A percentile compares a stretch with the other conserved stretches of the same genome.
Evolutionary conservation across 495 filamentous ascomycete species (phyloP).

Genomic region (Aspergillus sparsus): DNA sequence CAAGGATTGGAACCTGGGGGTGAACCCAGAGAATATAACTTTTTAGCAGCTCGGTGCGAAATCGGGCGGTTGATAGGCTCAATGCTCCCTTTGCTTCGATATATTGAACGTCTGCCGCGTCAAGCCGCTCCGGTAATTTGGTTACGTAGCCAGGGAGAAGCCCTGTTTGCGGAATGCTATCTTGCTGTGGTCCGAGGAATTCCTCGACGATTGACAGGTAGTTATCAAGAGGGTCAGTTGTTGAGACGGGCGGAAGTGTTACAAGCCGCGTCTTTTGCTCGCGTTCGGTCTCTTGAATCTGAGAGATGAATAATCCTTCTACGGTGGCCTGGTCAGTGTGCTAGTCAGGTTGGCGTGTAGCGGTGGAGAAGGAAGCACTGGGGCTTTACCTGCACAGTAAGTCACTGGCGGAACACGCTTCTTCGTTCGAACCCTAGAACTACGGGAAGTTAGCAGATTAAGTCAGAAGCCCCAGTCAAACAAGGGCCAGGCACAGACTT

Average conservation of each 20-base stretch:
- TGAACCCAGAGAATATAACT: slow-evolving; percentile 15
- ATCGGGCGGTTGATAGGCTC: slow-evolving; percentile 3
- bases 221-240: slow-evolving; percentile 10
- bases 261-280: neutral
- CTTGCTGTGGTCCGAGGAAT: slow-evolving; percentile 1
- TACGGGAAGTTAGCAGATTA: too few relatives aligned
- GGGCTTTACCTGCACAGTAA: too few relatives aligned
- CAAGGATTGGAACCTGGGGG: slow-evolving; percentile 10
- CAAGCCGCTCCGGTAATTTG: slow-evolving; percentile 2
- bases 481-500: too few relatives aligned
- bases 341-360: too few relatives aligned
- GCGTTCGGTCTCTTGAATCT: neutral
- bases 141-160: slow-evolving; percentile 6
- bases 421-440: too few relatives aligned
- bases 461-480: too few relatives aligned
- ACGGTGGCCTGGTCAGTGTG: too few relatives aligned
- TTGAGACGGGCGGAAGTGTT: neutral
- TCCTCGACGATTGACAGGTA: slow-evolving; percentile 9
- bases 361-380: too few relatives aligned
- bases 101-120: slow-evolving; percentile 7
- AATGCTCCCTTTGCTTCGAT: slow-evolving; percentile 10
- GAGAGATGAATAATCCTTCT: neutral
- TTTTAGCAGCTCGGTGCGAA: slow-evolving; percentile 10
- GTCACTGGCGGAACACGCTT: too few relatives aligned
- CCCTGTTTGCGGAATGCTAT: neutral